Percentiles rank a stretch among this genome's conserved stretches.
Evolutionary conservation across 2,329 filamentous ascomycete species (phyloP).

Genomic region (Beauveria sp.): DNA sequence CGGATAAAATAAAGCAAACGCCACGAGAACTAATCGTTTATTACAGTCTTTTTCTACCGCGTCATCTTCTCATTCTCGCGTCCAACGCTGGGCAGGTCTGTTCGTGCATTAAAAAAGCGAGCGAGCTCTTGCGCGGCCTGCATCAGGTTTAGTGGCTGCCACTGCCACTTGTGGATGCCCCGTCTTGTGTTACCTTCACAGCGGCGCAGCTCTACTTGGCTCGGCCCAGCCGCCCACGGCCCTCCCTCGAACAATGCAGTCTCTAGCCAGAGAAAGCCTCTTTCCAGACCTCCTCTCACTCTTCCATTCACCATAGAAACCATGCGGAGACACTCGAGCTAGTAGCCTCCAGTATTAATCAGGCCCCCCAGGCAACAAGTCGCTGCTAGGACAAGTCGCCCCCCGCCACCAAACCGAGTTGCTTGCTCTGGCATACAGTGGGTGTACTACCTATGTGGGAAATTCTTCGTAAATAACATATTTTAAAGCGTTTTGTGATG

Average conservation of each 20-base stretch:
- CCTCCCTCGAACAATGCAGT: background rate
- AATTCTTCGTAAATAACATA: too few species aligned
- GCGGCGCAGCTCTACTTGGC: background rate
- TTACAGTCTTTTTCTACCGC: background rate
- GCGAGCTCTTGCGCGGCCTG: background rate
- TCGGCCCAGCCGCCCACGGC: background rate
- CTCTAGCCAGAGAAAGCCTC: too few species aligned
- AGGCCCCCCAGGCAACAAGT: too few species aligned
- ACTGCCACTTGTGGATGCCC: background rate
- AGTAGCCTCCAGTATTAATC: too few species aligned
- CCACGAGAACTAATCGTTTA: background rate
- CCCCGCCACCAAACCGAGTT: too few species aligned
- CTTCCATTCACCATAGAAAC: too few species aligned
- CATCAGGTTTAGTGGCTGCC: slow-evolving; percentile 2
- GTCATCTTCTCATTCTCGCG: background rate
- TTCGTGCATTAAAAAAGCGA: background rate
- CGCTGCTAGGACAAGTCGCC: too few species aligned
- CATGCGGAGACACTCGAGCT: too few species aligned
- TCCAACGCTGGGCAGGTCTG: background rate
- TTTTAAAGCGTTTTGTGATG: too few species aligned
- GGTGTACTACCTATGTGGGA: too few species aligned
- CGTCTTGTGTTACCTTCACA: background rate
- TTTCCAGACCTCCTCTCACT: background rate
- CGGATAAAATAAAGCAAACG: background rate
- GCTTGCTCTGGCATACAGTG: too few species aligned